phyloP scores from a whole-genome alignment of 129 eudicot species.

The Dittrichia graveolens region DNA sequence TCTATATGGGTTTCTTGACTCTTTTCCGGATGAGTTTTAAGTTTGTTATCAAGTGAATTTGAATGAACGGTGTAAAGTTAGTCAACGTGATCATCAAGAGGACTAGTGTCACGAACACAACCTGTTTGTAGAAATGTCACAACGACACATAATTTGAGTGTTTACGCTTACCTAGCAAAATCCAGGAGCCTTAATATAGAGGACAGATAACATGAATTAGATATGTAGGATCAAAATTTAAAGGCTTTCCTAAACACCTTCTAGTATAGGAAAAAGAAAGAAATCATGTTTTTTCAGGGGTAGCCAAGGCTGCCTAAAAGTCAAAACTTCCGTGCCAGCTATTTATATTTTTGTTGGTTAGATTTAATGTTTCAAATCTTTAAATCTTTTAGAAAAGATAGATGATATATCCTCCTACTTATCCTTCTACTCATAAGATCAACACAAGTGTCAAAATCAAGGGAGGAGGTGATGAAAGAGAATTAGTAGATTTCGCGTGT shows the following conservation, averaged over 20 bases:
- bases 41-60: neutral
- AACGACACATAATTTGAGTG: neutral
- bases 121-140: slow-evolving; percentile 29
- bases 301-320: neutral
- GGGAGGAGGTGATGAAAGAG: too few species aligned
- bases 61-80: neutral
- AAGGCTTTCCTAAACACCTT: neutral
- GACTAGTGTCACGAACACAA: slow-evolving; percentile 21
- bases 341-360: neutral
- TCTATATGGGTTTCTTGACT: neutral
- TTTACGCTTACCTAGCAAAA: neutral
- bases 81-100: neutral
- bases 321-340: neutral
- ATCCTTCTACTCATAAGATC: too few species aligned
- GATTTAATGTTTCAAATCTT: too few species aligned
- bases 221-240: neutral
- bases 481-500: too few species aligned
- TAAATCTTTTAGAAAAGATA: too few species aligned
- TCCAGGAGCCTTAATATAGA: neutral
- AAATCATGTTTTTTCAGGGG: slow-evolving; percentile 1
- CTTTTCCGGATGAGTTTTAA: neutral
- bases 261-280: neutral
- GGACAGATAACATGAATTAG: neutral
- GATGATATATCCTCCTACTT: too few species aligned
- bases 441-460: too few species aligned